Evolutionary conservation across 2,329 filamentous ascomycete genomes (phyloP), one percentile per base, ranked within the genome.

Genomic region (Aspergillus brasiliensis): DNA sequence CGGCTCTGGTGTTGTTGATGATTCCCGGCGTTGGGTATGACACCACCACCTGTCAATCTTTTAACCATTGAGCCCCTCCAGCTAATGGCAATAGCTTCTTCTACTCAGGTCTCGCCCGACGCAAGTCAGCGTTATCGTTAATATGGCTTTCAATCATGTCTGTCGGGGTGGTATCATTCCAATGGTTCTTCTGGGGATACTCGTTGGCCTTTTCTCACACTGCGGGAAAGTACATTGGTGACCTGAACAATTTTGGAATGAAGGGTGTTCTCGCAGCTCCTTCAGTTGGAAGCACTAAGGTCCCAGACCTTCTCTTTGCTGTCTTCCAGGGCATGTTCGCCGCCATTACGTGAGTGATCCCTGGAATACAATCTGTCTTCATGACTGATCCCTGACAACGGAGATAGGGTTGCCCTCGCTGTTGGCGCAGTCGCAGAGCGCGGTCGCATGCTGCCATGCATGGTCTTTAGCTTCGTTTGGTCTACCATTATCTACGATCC

Each of bases 151-250:
- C 91, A 13, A 85, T 96, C 80, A 89, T 96, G 80, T 88, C 91
- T 15, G 86, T 89, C 3, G 90, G 86, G 10, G 86, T 96, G 65
- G 86, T 92, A 62, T 88, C 87, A 52, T 96, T 96, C 78, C 91
- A 96, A 73, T 97, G 92, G 92, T 96, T 96, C 82, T 94, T 96
- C 82, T 96, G 92, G 92, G 92, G 92, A 51, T 96, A 91, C 75
- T 92, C 90, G 4, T 79, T 95, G 10, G 86, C 90, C 51, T 95
- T 93, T 74, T 95, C 91, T 15, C 91, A 94, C 77, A 83, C 84
- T 2, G 89, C 90, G 25, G 88, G 88, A 49, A 84, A 81, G 44
- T 96, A 86, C 75, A 91, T 96, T 63, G 92, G 92, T 60, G 83
- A 92, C 69, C 81, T 96, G 25, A 78, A 85, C 65, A 94, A 96